These are phyloP conservation scores for Fragilariopsis cylindrus DNA, from an alignment of 108 stramenopile species.

Conservation along the genomic window DNA sequence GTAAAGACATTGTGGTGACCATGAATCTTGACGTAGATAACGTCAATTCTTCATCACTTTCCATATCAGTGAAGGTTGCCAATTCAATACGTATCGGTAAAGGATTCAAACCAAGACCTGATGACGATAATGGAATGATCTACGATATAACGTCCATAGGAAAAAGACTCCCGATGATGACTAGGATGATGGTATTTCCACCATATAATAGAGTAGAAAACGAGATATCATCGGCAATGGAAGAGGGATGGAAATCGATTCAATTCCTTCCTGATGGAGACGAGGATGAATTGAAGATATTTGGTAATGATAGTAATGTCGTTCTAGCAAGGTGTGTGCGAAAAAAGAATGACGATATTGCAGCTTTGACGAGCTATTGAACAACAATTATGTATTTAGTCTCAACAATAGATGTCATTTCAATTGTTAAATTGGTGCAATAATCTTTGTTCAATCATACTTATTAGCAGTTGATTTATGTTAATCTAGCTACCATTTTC, in stretches of 20 bases:
- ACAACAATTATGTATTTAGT: too few relatives aligned
- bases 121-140: not conserved
- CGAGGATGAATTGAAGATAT: not conserved
- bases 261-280: not conserved
- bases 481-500: too few relatives aligned
- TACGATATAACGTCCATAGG: not conserved
- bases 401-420: too few relatives aligned
- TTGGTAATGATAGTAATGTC: not conserved
- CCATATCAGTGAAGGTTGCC: slow-evolving; percentile 15
- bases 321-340: not conserved
- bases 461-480: too few relatives aligned
- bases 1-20: not conserved
- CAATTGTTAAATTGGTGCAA: too few relatives aligned
- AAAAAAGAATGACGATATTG: not conserved
- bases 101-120: not conserved
- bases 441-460: too few relatives aligned
- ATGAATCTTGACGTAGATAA: slow-evolving; percentile 2
- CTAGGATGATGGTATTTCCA: slow-evolving; percentile 34
- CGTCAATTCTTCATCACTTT: not conserved
- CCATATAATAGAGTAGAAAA: slow-evolving; percentile 15
- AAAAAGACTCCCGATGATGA: not conserved
- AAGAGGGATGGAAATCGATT: slow-evolving; percentile 6
- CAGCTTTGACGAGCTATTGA: not conserved
- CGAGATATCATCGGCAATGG: slow-evolving; percentile 16
- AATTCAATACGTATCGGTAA: not conserved